Evolutionary conservation across 2,329 filamentous ascomycete genomes (phyloP).

Genomic region (Elsinoe batatas): DNA sequence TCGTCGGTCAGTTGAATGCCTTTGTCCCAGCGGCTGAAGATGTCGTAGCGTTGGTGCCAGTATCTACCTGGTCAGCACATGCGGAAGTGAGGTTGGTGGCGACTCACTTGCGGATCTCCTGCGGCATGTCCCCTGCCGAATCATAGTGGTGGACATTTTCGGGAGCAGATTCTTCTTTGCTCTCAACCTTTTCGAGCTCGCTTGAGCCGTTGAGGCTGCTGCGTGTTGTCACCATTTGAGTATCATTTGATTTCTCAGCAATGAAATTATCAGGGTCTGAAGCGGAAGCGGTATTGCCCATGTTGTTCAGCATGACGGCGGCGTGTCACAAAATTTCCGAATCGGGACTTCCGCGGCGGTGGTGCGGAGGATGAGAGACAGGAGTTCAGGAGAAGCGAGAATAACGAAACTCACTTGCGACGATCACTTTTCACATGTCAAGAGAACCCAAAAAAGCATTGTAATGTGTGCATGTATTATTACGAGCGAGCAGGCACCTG

Average conservation of each 20-base stretch:
- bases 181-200: neutral
- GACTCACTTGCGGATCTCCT: slow-evolving; percentile 71
- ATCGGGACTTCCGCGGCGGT: slow-evolving; percentile 1
- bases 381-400: neutral
- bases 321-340: neutral
- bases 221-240: slow-evolving; percentile 1
- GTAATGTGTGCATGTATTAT: neutral
- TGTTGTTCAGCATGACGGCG: neutral
- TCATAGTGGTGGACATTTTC: slow-evolving; percentile 68
- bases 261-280: neutral
- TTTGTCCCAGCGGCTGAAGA: slow-evolving; percentile 80
- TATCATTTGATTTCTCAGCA: neutral
- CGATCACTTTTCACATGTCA: neutral
- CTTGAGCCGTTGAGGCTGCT: neutral
- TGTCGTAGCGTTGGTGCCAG: slow-evolving; percentile 76
- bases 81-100: neutral
- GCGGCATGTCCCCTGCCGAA: slow-evolving; percentile 59
- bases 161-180: slow-evolving; percentile 38
- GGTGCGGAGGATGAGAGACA: neutral
- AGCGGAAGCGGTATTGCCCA: neutral
- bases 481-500: slow-evolving; percentile 12
- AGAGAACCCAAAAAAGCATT: neutral
- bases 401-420: neutral
- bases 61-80: slow-evolving; percentile 49
- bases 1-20: slow-evolving; percentile 86